These are phyloP conservation scores for Penicillium sp. DNA, from an alignment of 2,329 filamentous ascomycete species.

Conservation along the genomic window DNA sequence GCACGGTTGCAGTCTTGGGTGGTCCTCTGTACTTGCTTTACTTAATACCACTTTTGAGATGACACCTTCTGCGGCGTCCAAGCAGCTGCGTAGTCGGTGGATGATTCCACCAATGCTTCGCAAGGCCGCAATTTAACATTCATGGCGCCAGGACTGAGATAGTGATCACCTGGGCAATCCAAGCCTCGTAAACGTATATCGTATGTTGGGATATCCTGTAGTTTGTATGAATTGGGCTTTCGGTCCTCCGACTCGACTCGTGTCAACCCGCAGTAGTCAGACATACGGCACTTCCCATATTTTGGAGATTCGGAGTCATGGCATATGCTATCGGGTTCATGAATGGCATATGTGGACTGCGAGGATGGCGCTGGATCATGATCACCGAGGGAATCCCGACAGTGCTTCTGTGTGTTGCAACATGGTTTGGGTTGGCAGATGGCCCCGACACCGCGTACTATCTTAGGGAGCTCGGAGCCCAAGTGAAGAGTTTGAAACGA, in stretches of 20 bases:
- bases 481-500: too few species aligned
- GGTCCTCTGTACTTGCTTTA: background rate
- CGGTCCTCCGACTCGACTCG: too few species aligned
- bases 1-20: background rate
- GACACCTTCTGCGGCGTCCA: background rate
- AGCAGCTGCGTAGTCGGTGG: background rate
- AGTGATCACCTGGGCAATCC: background rate
- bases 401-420: conserved; percentile 57
- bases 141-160: background rate
- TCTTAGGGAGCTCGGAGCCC: conserved; percentile 36
- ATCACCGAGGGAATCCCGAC: conserved; percentile 59
- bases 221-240: background rate
- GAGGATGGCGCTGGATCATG: conserved; percentile 74
- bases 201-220: too few species aligned
- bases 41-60: conserved; percentile 4
- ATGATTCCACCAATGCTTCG: background rate
- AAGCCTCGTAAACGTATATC: background rate
- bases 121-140: background rate
- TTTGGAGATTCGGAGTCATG: conserved; percentile 35
- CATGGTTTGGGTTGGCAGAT: conserved; percentile 64
- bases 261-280: too few species aligned
- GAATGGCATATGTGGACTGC: conserved; percentile 65
- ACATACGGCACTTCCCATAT: too few species aligned
- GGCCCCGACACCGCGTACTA: conserved; percentile 66
- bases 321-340: conserved; percentile 74